Evolutionary conservation across 306 rosid species (phyloP).

Genomic region (Quercus glauca): DNA sequence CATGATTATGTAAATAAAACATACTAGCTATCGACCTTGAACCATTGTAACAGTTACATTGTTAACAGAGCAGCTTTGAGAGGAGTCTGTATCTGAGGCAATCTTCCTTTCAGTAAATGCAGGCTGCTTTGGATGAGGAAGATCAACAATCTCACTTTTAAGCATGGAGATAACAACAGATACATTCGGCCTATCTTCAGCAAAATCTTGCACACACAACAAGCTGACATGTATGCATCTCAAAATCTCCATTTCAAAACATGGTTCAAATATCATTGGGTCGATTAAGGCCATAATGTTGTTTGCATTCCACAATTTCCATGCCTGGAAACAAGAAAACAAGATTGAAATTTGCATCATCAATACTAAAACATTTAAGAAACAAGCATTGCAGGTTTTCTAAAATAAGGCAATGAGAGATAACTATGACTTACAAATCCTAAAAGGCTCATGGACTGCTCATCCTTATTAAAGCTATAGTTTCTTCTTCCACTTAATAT

Average conservation of each 20-base stretch:
- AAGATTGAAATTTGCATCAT: too few relatives aligned
- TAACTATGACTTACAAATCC: conserved; percentile 8
- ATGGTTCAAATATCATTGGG: background rate
- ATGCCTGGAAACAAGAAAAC: background rate
- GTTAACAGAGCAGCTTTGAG: too few relatives aligned
- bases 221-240: background rate
- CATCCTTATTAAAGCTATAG: background rate
- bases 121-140: too few relatives aligned
- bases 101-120: too few relatives aligned
- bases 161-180: background rate
- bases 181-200: background rate
- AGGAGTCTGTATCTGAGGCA: too few relatives aligned
- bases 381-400: too few relatives aligned
- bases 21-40: too few relatives aligned
- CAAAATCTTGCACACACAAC: background rate
- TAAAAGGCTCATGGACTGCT: conserved; percentile 8
- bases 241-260: background rate
- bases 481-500: conserved; percentile 8
- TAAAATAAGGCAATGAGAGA: background rate
- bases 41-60: too few relatives aligned
- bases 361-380: too few relatives aligned
- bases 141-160: too few relatives aligned
- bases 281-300: background rate
- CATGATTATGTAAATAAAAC: too few relatives aligned
- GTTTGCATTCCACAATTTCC: background rate